Percentiles rank a stretch among this genome's conserved stretches.
Conservation (phyloP, 495 filamentous ascomycete species). For the Penicillium canariense region DNA sequence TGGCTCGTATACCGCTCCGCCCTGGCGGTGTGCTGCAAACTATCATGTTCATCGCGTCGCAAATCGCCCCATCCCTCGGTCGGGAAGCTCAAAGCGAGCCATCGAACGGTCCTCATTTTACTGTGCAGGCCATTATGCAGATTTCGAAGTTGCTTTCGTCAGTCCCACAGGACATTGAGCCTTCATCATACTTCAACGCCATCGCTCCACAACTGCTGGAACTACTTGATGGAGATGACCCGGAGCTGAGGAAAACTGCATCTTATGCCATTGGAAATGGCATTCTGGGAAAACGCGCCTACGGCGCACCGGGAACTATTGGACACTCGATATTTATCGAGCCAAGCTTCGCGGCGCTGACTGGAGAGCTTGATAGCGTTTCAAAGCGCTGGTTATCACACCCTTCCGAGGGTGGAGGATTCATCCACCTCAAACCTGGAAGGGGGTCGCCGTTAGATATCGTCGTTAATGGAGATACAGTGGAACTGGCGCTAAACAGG, state of each 20-base stretch:
- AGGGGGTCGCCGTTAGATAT: conserved; percentile 5
- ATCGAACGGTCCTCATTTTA: conserved; percentile 59
- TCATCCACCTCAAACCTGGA: not conserved
- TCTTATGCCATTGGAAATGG: conserved; percentile 74
- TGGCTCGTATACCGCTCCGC: conserved; percentile 65
- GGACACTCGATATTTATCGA: conserved; percentile 69
- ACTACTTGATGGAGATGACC: conserved; percentile 64
- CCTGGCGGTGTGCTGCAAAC: conserved; percentile 62
- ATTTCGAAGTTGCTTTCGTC: conserved; percentile 61
- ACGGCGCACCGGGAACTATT: conserved; percentile 64
- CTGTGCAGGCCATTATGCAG: conserved; percentile 68
- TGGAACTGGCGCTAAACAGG: conserved; percentile 50
- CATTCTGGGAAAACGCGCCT: conserved; percentile 62
- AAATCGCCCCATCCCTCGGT: conserved; percentile 48
- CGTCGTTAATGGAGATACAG: conserved; percentile 22
- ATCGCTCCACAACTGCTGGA: conserved; percentile 65
- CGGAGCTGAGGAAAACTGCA: conserved; percentile 62
- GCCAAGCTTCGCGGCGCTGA: conserved; percentile 61
- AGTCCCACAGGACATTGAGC: conserved; percentile 56
- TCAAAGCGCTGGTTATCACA: conserved; percentile 27
- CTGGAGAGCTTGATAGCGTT: conserved; percentile 45
- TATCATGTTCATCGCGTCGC: conserved; percentile 67
- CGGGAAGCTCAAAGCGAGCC: conserved; percentile 34
- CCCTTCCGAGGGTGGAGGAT: conserved; percentile 9
- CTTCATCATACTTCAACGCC: conserved; percentile 57